Conservation (phyloP, 768 basidiomycete genomes). For the Amyloporia xantha region DNA sequence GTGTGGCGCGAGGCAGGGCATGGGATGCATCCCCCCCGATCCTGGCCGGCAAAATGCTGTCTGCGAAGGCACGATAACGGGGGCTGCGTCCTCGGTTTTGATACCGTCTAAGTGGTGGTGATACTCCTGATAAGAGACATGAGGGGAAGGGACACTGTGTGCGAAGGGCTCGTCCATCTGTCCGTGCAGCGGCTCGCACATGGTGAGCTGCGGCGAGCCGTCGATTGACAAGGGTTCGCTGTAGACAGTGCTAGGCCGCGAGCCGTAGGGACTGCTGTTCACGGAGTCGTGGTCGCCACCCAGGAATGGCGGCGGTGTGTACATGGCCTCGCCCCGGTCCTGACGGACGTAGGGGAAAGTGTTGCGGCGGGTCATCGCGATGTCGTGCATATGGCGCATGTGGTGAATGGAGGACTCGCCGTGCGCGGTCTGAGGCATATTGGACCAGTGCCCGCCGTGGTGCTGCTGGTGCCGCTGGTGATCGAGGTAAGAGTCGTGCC, state of each 20-base stretch:
- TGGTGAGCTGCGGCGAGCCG: conserved; percentile 32
- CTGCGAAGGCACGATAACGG: conserved; percentile 62
- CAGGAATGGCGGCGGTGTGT: conserved; percentile 38
- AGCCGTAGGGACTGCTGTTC: conserved; percentile 23
- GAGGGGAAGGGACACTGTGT: conserved; percentile 31
- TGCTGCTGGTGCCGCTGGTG: conserved; percentile 19
- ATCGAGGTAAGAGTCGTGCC: conserved; percentile 20
- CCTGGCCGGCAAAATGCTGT: conserved; percentile 39
- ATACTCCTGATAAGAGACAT: conserved; percentile 41
- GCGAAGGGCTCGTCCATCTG: conserved; percentile 26
- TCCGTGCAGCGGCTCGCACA: conserved; percentile 27
- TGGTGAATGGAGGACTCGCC: conserved; percentile 27
- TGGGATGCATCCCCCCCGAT: conserved; percentile 25
- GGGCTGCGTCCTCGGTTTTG: conserved; percentile 59
- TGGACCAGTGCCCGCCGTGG: conserved; percentile 21
- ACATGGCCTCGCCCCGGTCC: conserved; percentile 45
- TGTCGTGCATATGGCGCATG: conserved; percentile 34
- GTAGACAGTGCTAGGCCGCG: conserved; percentile 33
- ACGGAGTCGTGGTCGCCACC: conserved; percentile 35
- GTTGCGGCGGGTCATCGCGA: conserved; percentile 49
- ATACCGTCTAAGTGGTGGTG: conserved; percentile 37
- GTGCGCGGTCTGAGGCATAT: conserved; percentile 26
- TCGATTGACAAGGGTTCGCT: conserved; percentile 33
- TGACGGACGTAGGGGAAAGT: conserved; percentile 76
- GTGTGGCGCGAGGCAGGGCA: conserved; percentile 35